phyloP scores from a whole-genome alignment of 2,329 filamentous ascomycete species.

The Colletotrichum eleusines region DNA sequence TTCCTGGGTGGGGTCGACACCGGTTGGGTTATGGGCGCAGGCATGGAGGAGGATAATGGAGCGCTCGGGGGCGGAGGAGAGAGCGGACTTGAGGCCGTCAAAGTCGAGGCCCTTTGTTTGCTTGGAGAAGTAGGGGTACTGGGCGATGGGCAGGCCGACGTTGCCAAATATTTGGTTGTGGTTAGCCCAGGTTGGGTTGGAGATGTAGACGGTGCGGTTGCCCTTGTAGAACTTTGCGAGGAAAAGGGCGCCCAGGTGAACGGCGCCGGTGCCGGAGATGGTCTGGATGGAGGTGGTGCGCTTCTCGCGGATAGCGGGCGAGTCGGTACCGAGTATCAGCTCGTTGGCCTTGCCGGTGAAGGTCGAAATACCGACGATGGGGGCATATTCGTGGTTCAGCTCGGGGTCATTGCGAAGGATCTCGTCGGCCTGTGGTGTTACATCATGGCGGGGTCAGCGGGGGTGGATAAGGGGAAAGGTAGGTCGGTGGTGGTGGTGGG shows the following conservation, averaged over 20 bases:
- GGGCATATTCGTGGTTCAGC: constrained; percentile 97
- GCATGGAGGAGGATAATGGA: constrained; percentile 93
- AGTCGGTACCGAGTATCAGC: constrained; percentile 84
- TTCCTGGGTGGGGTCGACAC: constrained; percentile 91
- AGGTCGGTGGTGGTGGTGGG: constrained; percentile 5
- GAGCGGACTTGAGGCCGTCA: constrained; percentile 82
- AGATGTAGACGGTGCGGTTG: constrained; percentile 86
- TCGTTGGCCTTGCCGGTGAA: constrained; percentile 94
- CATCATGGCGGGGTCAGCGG: constrained; percentile 42
- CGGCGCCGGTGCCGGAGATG: constrained; percentile 95
- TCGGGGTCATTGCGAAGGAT: constrained; percentile 88
- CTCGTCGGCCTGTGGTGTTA: constrained; percentile 81
- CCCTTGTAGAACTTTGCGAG: constrained; percentile 89
- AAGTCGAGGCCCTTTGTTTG: constrained; percentile 93
- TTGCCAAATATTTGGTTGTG: constrained; percentile 99
- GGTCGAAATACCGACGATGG: constrained; percentile 87
- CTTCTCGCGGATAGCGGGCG: constrained; percentile 85
- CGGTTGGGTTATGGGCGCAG: constrained; percentile 98
- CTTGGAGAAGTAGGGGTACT: constrained; percentile 95
- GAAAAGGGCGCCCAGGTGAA: constrained; percentile 94
- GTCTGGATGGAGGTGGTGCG: constrained; percentile 88
- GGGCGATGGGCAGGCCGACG: constrained; percentile 80
- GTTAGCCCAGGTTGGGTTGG: constrained; percentile 97
- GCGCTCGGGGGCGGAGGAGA: constrained; percentile 78
- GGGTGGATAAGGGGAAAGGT: constrained; percentile 27